Percentiles rank a stretch among this genome's conserved stretches.
phyloP scores from a whole-genome alignment of 306 rosid species.

The Inga laurina region DNA sequence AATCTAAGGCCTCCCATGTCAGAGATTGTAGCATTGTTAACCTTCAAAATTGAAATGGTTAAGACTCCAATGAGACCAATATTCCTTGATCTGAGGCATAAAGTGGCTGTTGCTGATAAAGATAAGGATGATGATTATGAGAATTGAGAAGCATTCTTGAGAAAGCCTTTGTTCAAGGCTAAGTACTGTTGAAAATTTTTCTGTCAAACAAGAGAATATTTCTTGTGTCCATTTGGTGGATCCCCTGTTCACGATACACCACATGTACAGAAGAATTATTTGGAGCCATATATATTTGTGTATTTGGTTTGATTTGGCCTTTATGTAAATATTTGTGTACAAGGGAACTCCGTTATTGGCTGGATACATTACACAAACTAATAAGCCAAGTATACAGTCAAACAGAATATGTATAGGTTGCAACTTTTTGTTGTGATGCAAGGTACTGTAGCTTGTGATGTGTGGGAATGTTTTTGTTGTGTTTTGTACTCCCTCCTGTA shows the following conservation, averaged over 20 bases:
- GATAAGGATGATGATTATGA: neutral
- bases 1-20: slow-evolving; percentile 85
- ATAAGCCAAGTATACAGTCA: neutral
- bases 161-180: neutral
- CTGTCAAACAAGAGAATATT: slow-evolving; percentile 11
- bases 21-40: slow-evolving; percentile 69
- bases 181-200: neutral
- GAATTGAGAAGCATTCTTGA: slow-evolving; percentile 29
- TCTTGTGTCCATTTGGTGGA: neutral
- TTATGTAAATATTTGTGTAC: too few relatives aligned
- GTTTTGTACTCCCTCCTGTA: neutral
- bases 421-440: neutral
- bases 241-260: neutral
- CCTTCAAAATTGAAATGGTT: slow-evolving; percentile 57
- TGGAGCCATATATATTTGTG: neutral
- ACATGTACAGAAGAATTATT: neutral
- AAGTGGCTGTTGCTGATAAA: neutral
- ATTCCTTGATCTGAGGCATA: slow-evolving; percentile 55
- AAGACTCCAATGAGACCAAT: slow-evolving; percentile 64
- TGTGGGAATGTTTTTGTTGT: too few relatives aligned
- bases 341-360: neutral
- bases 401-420: neutral
- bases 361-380: neutral
- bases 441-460: too few relatives aligned
- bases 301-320: neutral